phyloP scores from a whole-genome alignment of 352 stramenopile species.

The Globisporangium middletonii region DNA sequence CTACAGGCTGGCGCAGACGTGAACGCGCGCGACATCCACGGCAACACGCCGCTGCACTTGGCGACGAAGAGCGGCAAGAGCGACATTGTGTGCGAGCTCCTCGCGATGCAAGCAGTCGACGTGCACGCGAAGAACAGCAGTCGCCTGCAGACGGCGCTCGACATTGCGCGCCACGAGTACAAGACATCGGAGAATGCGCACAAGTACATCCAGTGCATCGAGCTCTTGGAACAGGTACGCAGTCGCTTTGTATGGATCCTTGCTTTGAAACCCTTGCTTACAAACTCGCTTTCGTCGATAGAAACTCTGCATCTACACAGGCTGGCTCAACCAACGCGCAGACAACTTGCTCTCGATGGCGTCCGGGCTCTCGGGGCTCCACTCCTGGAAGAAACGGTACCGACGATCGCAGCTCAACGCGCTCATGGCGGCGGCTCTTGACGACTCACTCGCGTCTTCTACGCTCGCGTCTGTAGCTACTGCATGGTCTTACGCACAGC shows the following conservation, averaged over 20 bases:
- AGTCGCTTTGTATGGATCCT: not conserved
- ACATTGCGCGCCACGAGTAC: constrained; percentile 62
- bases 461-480: constrained; percentile 33
- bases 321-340: constrained; percentile 74
- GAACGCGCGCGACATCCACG: constrained; percentile 51
- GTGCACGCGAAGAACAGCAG: constrained; percentile 40
- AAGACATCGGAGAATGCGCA: constrained; percentile 25
- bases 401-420: not conserved
- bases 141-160: constrained; percentile 59
- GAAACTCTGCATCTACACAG: constrained; percentile 78
- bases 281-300: constrained; percentile 12
- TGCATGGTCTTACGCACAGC: constrained; percentile 64
- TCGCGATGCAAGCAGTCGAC: constrained; percentile 47
- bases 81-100: constrained; percentile 60
- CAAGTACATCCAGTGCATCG: constrained; percentile 61
- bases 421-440: not conserved
- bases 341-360: constrained; percentile 79
- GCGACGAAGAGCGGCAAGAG: constrained; percentile 51
- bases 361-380: constrained; percentile 59
- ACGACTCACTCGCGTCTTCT: not conserved
- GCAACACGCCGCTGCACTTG: constrained; percentile 64
- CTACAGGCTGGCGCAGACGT: constrained; percentile 45
- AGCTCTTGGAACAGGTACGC: constrained; percentile 73
- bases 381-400: constrained; percentile 81
- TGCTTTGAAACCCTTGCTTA: not conserved